Evolutionary conservation across 305 asterid genomes (phyloP), one percentile per base, ranked within the genome.

Genomic region (Lippia alba): DNA sequence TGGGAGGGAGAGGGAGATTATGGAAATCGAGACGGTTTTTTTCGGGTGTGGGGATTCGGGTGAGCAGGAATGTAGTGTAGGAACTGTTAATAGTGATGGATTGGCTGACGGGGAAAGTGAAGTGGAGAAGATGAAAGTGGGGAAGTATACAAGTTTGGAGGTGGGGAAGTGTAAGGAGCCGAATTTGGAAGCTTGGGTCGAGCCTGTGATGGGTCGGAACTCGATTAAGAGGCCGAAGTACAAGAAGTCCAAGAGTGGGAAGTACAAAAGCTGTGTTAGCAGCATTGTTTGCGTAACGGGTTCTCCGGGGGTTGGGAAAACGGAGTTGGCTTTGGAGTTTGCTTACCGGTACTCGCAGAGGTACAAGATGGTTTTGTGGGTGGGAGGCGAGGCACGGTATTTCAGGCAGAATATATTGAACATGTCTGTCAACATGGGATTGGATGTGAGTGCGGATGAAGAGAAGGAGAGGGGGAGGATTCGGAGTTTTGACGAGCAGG

Each of bases 351-450:
- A 77, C 69, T 69, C 88, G 0, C 96, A 93, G 48, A 84, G 97
- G 60, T 93, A 93, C 84, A 93, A 86, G 80, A 89, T 82, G 98
- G 96, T 93, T 50, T 67, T 91, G 71, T 93, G 98, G 98, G 85
- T 87, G 0, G 91, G 97, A 0, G 98, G 98, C 6, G 98, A 93
- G 64, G 81, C 91, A 45, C 84, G 85, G 39, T 84, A 85, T 71
- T 79, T 93, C 74, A 80, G 96, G 80, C 98, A 93, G 72, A 93
- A 91, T 67, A 78, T 93, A 79, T 74, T 91, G 53, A 93, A 85
- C 75, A 24, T 87, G 12, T 91, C 96, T 4, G 12, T 64, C 32
- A 85, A 69, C n/a, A 76, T 93, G 83, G 96, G 96, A 2, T 64
- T 89, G 80, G 96, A 91, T 79, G 94, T 91, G 65, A 85, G 91